phyloP scores from a whole-genome alignment of 2,329 filamentous ascomycete species.

The Arthrobotrys iridis region DNA sequence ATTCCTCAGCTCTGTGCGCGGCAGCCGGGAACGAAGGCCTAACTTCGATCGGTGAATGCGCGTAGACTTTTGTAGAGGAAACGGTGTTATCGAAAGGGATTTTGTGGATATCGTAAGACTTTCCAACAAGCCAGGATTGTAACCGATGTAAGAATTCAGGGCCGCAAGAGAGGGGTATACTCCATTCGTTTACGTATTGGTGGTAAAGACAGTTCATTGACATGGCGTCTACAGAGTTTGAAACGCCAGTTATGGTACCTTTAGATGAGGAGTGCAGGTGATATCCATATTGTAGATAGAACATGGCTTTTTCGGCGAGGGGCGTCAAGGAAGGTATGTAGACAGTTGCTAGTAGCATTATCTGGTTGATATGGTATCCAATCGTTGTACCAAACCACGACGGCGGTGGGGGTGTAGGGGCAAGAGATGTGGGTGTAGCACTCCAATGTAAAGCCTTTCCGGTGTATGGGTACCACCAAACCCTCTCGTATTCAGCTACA shows the following conservation, averaged over 20 bases:
- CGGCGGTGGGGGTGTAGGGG: constrained; percentile 69
- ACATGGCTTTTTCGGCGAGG: constrained; percentile 94
- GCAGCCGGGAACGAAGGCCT: constrained; percentile 75
- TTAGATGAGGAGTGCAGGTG: constrained; percentile 63
- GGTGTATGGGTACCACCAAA: constrained; percentile 98
- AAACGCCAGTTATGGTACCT: constrained; percentile 74
- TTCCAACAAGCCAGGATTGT: constrained; percentile 83
- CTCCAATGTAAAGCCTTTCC: constrained; percentile 88
- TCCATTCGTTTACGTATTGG: constrained; percentile 99
- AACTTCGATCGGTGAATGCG: constrained; percentile 93
- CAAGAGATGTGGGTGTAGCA: constrained; percentile 74
- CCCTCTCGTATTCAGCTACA: constrained; percentile 85
- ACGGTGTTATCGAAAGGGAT: constrained; percentile 82
- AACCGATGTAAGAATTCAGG: constrained; percentile 86
- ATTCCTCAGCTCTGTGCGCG: neutral
- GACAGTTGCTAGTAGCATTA: constrained; percentile 82
- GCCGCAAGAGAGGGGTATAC: constrained; percentile 82
- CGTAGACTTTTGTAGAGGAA: constrained; percentile 70
- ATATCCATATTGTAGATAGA: constrained; percentile 94
- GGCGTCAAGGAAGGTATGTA: constrained; percentile 82
- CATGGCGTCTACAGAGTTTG: constrained; percentile 77
- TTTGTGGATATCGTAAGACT: constrained; percentile 72
- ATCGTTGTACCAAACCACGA: constrained; percentile 84
- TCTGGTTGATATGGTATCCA: constrained; percentile 91
- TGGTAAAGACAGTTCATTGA: constrained; percentile 98